Base-by-base conservation (phyloP, 805 yeast species). In the Metschnikowia baotianmanensis region DNA sequence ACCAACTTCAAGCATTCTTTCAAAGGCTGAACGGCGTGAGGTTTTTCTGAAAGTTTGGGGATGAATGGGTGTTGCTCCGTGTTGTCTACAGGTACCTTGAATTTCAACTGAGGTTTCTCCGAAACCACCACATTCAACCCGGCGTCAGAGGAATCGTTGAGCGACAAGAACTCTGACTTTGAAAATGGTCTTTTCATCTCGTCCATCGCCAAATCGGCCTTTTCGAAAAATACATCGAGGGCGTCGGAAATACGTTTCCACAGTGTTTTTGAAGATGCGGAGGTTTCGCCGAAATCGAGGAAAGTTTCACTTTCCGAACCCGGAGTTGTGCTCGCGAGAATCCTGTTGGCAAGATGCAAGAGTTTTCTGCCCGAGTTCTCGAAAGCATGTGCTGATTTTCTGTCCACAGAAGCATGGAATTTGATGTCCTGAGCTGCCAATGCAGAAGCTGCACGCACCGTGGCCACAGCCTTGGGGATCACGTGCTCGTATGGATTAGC, bases 371-470 rank as follows among this genome's bases (percentile, higher is more conserved):
- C 69, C 0, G 76, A 55, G 1, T 50, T 48, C 8, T 69, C 68
- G 34, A 81, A 57, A 11, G 11, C 69, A 56, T 0, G 55, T 47
- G 7, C 71, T 61, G 81, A 55, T 1, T 59, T 55, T 3, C 65
- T 52, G 52, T 86, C 91, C 10, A 87, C 56, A 34, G 86, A 78
- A 33, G 72, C 68, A 59, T 80, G 78, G 55, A 90, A 93, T 22
- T 74, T 77, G n/a, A 89, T 73, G 65, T 91, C 98, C 41, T 85
- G 85, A 0, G 87, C 78, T 2, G 86, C 84, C 31, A 90, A 61
- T 2, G 85, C 80, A 3, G 83, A 69, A 0, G 95, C 73, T 2
- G 83, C 75, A 45, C 95, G 15, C 26, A 36, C 33, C 9, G 45
- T 36, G 25, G 33, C 40, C 36, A 34, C 11, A 4, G 29, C 42